These are phyloP conservation scores for Sicyos baderoa DNA, from an alignment of 306 rosid genomes.

Conservation along the genomic window DNA sequence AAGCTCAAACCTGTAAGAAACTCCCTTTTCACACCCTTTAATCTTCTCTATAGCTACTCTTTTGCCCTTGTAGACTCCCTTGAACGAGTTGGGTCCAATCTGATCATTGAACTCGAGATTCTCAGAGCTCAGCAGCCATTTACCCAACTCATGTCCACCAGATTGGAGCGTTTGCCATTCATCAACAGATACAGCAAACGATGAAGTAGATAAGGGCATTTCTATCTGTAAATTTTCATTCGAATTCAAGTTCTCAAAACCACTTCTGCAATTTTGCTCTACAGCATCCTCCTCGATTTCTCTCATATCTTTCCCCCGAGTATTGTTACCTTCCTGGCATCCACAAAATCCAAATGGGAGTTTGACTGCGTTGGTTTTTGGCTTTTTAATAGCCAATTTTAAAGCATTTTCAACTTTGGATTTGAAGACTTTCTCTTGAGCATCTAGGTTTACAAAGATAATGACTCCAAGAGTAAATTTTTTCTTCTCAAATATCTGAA, in stretches of 20 bases:
- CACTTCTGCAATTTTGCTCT: conserved; percentile 38
- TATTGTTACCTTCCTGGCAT: conserved; percentile 78
- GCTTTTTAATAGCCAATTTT: conserved; percentile 60
- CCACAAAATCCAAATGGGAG: conserved; percentile 93
- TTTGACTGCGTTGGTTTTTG: conserved; percentile 53
- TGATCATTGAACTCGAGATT: conserved; percentile 60
- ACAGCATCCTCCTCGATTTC: conserved; percentile 61
- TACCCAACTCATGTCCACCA: conserved; percentile 51
- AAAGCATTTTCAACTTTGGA: conserved; percentile 63
- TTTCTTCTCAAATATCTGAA: conserved; percentile 90
- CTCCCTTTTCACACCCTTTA: conserved; percentile 91
- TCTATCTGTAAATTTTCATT: conserved; percentile 51
- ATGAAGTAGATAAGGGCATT: conserved; percentile 60
- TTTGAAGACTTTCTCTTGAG: conserved; percentile 56
- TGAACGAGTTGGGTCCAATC: conserved; percentile 66
- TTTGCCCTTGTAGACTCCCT: conserved; percentile 78
- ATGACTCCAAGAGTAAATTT: conserved; percentile 68
- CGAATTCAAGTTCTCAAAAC: conserved; percentile 44
- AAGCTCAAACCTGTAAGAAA: conserved; percentile 69
- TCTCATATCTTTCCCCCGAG: conserved; percentile 51
- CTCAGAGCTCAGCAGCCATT: conserved; percentile 82
- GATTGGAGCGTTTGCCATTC: conserved; percentile 87
- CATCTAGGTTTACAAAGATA: conserved; percentile 47
- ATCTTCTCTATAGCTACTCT: conserved; percentile 86
- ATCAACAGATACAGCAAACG: conserved; percentile 56